A percentile compares a stretch with the other conserved stretches of the same genome.
These are phyloP conservation scores for Isoetes taiwanensis DNA, from an alignment of 75 land plant genomes.

Conservation along the genomic window DNA sequence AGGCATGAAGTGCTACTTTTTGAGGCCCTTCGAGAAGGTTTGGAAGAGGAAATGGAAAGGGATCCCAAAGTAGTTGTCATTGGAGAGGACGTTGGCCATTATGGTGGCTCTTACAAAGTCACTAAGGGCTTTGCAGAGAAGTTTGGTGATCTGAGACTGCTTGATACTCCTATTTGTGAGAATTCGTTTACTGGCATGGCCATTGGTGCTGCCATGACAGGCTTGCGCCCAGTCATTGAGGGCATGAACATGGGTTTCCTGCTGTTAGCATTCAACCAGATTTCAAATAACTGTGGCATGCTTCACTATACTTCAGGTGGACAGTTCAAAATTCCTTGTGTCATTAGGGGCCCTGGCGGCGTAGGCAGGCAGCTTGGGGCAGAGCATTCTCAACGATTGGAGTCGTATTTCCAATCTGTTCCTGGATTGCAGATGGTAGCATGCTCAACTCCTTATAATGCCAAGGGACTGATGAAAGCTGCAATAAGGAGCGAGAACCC, in stretches of 20 bases:
- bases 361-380: constrained; percentile 96
- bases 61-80: constrained; percentile 82
- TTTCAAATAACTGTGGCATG: constrained; percentile 98
- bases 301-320: constrained; percentile 98
- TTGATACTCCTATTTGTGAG: constrained; percentile 95
- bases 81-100: constrained; percentile 98
- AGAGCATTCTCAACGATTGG: constrained; percentile 92
- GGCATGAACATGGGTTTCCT: constrained; percentile 99
- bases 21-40: constrained; percentile 92
- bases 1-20: constrained; percentile 87
- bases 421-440: constrained; percentile 98
- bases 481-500: constrained; percentile 97
- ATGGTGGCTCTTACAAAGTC: constrained; percentile 97
- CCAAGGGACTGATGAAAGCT: constrained; percentile 97
- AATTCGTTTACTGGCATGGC: constrained; percentile 99
- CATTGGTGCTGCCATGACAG: constrained; percentile 96
- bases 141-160: constrained; percentile 81
- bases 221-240: constrained; percentile 75
- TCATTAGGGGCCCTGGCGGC: constrained; percentile 94
- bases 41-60: constrained; percentile 94
- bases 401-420: constrained; percentile 94
- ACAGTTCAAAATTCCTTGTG: constrained; percentile 79
- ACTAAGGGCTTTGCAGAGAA: constrained; percentile 79
- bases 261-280: constrained; percentile 87
- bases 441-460: constrained; percentile 95